Percentiles rank a stretch among this genome's conserved stretches.
These are phyloP conservation scores for Populus trichocarpa DNA, from an alignment of 441 rosid species.

Conservation along the genomic window DNA sequence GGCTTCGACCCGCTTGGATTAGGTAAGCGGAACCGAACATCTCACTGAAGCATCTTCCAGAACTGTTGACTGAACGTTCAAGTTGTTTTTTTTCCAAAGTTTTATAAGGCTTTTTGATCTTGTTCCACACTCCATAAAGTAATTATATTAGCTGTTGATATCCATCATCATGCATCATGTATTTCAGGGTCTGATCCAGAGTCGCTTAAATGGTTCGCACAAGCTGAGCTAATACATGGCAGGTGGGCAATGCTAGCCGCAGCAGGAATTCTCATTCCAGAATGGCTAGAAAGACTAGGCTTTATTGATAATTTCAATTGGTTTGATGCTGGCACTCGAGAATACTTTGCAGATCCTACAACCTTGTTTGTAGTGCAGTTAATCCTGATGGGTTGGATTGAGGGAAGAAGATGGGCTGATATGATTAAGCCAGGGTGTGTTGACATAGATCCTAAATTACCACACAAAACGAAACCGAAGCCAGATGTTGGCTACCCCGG, in stretches of 20 bases:
- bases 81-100: neutral
- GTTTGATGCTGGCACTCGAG: constrained; percentile 73
- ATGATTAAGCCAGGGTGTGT: constrained; percentile 78
- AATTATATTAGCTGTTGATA: neutral
- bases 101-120: neutral
- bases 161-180: neutral
- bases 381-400: constrained; percentile 88
- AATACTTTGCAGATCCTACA: constrained; percentile 78
- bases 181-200: constrained; percentile 82
- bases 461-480: constrained; percentile 62
- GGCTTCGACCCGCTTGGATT: constrained; percentile 96
- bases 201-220: constrained; percentile 81
- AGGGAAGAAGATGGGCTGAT: constrained; percentile 95
- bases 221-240: constrained; percentile 80
- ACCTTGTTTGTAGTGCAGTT: constrained; percentile 68
- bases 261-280: constrained; percentile 75
- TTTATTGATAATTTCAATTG: constrained; percentile 71
- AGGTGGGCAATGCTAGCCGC: constrained; percentile 98
- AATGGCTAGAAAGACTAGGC: constrained; percentile 66
- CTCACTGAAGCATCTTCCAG: neutral
- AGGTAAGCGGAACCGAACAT: constrained; percentile 36
- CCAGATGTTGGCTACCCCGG: constrained; percentile 92
- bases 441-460: constrained; percentile 60
- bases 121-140: neutral
- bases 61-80: neutral